Conservation (phyloP, 2,329 filamentous ascomycete genomes). For the Parastagonospora nodorum region DNA sequence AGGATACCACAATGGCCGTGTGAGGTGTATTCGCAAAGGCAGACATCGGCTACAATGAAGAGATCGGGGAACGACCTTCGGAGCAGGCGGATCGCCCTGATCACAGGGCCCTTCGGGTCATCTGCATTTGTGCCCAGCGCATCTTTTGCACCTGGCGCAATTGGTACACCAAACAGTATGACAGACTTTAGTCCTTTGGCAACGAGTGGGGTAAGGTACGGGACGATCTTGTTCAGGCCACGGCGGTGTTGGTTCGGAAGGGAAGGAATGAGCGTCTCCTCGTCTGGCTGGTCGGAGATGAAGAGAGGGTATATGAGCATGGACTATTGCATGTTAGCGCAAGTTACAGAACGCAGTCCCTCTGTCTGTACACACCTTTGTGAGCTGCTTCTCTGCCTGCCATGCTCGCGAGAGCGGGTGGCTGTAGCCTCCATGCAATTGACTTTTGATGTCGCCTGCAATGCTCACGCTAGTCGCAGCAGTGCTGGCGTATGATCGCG, state of each 20-base stretch:
- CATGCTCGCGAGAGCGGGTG: constrained; percentile 57
- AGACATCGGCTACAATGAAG: constrained; percentile 91
- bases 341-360: neutral
- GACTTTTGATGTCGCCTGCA: constrained; percentile 56
- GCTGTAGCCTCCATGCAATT: constrained; percentile 58
- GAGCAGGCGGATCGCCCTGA: constrained; percentile 81
- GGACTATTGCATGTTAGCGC: constrained; percentile 62
- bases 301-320: constrained; percentile 99
- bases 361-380: constrained; percentile 46
- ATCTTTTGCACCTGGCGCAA: constrained; percentile 82
- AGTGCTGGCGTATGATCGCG: constrained; percentile 57
- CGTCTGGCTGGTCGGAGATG: constrained; percentile 90
- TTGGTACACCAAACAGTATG: constrained; percentile 92
- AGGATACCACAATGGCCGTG: constrained; percentile 98
- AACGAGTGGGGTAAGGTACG: constrained; percentile 84
- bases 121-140: constrained; percentile 89
- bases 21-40: constrained; percentile 97
- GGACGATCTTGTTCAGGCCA: constrained; percentile 82
- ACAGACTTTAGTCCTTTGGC: constrained; percentile 90
- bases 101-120: constrained; percentile 90
- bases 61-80: constrained; percentile 85
- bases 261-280: constrained; percentile 87
- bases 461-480: constrained; percentile 60
- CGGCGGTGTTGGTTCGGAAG: constrained; percentile 89
- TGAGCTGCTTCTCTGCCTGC: constrained; percentile 59